Conservation (phyloP, 1,284 basidiomycete species). For the Somion occarium region DNA sequence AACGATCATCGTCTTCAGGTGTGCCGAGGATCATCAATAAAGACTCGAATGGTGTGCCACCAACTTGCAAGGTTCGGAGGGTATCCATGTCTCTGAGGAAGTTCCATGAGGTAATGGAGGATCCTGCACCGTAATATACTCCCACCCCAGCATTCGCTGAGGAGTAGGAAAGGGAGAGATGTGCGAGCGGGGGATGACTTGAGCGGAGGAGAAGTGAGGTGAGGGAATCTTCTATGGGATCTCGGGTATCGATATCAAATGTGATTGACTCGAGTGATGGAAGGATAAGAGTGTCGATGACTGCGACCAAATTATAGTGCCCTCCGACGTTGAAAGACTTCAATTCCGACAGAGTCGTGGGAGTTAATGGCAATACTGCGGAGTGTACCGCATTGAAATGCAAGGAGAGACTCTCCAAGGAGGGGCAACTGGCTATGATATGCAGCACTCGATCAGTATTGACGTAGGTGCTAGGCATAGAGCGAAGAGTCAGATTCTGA, state of each 20-base stretch:
- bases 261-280: conserved; percentile 52
- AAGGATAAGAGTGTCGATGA: conserved; percentile 56
- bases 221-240: conserved; percentile 64
- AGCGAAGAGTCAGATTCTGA: conserved; percentile 52
- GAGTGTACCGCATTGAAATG: conserved; percentile 37
- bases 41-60: conserved; percentile 57
- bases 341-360: conserved; percentile 27
- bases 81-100: conserved; percentile 43
- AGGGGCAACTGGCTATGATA: conserved; percentile 52
- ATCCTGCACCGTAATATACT: conserved; percentile 37
- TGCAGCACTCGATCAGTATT: conserved; percentile 61
- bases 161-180: conserved; percentile 57
- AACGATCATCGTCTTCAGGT: conserved; percentile 54
- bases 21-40: conserved; percentile 49
- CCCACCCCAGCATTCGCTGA: conserved; percentile 30
- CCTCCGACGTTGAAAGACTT: conserved; percentile 57
- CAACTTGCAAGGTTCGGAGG: conserved; percentile 54
- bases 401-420: conserved; percentile 50
- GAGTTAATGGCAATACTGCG: neutral
- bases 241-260: conserved; percentile 63
- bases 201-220: conserved; percentile 54
- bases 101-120: conserved; percentile 42
- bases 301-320: conserved; percentile 54
- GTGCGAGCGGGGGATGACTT: conserved; percentile 45
- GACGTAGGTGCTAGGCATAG: conserved; percentile 56